Evolutionary conservation across 352 stramenopile genomes (phyloP).

Genomic region (Phytophthora melonis): DNA sequence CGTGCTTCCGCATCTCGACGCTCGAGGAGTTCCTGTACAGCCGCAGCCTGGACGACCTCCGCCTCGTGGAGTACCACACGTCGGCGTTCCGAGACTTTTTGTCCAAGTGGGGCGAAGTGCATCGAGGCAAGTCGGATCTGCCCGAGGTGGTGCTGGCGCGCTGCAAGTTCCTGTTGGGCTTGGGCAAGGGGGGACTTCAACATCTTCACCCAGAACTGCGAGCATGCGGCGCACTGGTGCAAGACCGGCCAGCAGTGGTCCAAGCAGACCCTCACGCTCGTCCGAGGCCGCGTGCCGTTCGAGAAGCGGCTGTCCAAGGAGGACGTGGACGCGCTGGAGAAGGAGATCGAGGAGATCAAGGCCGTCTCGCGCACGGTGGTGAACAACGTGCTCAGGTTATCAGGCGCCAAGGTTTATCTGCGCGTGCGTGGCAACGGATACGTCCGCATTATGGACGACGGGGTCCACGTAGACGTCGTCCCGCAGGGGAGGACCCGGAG

Average conservation of each 20-base stretch:
- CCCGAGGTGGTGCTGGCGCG: constrained; percentile 77
- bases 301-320: constrained; percentile 67
- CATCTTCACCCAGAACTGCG: constrained; percentile 85
- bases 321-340: constrained; percentile 68
- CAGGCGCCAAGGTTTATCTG: constrained; percentile 60
- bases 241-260: constrained; percentile 83
- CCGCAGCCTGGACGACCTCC: constrained; percentile 53
- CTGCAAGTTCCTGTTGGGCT: constrained; percentile 76
- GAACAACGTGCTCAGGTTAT: constrained; percentile 66
- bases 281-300: constrained; percentile 67
- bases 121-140: constrained; percentile 74
- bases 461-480: constrained; percentile 57
- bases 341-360: constrained; percentile 76
- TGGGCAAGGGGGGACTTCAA: constrained; percentile 82
- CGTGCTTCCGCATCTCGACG: constrained; percentile 81
- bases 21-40: constrained; percentile 77
- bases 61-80: constrained; percentile 82
- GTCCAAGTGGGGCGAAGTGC: constrained; percentile 78
- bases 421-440: constrained; percentile 74
- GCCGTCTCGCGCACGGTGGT: constrained; percentile 63
- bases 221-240: constrained; percentile 84
- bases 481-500: constrained; percentile 43
- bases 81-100: constrained; percentile 70
- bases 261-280: constrained; percentile 70
- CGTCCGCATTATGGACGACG: constrained; percentile 52